phyloP scores from a whole-genome alignment of 83 land plant species.

The Picea engelmannii region DNA sequence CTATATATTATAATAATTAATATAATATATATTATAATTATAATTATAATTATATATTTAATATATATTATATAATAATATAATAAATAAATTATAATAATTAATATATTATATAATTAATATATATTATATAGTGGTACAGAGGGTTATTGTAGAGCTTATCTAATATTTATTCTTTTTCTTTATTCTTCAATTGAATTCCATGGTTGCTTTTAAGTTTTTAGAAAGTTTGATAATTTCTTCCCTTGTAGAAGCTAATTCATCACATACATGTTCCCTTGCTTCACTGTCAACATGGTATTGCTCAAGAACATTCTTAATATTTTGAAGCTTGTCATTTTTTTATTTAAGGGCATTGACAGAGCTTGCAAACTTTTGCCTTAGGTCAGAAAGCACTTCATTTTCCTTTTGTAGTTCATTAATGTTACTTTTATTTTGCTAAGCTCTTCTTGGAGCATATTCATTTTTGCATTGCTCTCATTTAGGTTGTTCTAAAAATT shows the following conservation, averaged over 20 bases:
- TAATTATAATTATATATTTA: too few relatives aligned
- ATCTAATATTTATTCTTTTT: too few relatives aligned
- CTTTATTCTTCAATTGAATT: too few relatives aligned
- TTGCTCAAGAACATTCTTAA: conserved; percentile 93
- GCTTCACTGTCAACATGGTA: conserved; percentile 95
- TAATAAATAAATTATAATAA: too few relatives aligned
- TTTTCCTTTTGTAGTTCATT: conserved; percentile 58
- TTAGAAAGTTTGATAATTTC: conserved; percentile 60
- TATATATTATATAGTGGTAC: too few relatives aligned
- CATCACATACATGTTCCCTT: conserved; percentile 78
- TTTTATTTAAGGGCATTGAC: conserved; percentile 67
- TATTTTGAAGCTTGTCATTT: conserved; percentile 81
- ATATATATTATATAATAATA: too few relatives aligned
- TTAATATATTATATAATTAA: too few relatives aligned
- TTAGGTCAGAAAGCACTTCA: conserved; percentile 56
- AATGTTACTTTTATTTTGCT: neutral
- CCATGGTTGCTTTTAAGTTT: conserved; percentile 51
- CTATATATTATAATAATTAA: too few relatives aligned
- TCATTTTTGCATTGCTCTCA: conserved; percentile 5
- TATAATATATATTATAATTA: too few relatives aligned
- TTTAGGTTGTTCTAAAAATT: neutral
- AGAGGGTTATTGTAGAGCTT: too few relatives aligned
- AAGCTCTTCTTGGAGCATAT: neutral
- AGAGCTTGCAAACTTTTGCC: conserved; percentile 56
- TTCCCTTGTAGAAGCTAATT: conserved; percentile 68